Evolutionary conservation across 2,329 filamentous ascomycete genomes (phyloP).

Genomic region (Aspergillus ibericus): DNA sequence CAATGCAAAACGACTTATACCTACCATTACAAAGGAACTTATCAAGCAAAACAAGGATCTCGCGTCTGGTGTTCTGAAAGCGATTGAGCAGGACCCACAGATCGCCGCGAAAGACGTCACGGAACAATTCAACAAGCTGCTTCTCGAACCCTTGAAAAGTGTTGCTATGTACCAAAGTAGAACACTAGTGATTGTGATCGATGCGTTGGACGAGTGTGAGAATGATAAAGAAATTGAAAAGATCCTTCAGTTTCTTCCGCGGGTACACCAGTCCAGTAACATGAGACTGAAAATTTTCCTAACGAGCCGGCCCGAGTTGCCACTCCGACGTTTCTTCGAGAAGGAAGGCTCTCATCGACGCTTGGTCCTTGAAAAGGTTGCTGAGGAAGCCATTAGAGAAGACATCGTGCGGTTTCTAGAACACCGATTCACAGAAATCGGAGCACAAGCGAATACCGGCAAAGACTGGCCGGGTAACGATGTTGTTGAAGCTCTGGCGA

Average conservation of each 20-base stretch:
- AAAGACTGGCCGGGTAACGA: slow-evolving; percentile 14
- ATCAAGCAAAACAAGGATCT: slow-evolving; percentile 31
- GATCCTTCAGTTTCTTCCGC: slow-evolving; percentile 25
- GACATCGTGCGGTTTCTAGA: slow-evolving; percentile 26
- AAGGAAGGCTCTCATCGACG: slow-evolving; percentile 20
- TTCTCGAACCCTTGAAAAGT: slow-evolving; percentile 24
- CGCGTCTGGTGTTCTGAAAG: slow-evolving; percentile 17
- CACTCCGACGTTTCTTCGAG: slow-evolving; percentile 15
- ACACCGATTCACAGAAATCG: slow-evolving; percentile 17
- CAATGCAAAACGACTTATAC: slow-evolving; percentile 39
- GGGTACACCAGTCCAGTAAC: slow-evolving; percentile 10
- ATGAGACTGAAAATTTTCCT: slow-evolving; percentile 26
- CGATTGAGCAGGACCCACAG: slow-evolving; percentile 25
- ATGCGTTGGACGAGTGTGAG: slow-evolving; percentile 32
- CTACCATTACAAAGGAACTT: slow-evolving; percentile 38
- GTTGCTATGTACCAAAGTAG: slow-evolving; percentile 5
- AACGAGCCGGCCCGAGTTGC: slow-evolving; percentile 32
- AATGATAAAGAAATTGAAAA: slow-evolving; percentile 18
- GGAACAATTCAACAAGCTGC: slow-evolving; percentile 31
- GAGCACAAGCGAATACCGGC: slow-evolving; percentile 9
- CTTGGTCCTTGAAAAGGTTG: slow-evolving; percentile 27
- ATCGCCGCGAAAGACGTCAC: slow-evolving; percentile 26
- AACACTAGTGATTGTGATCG: slow-evolving; percentile 25
- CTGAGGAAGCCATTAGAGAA: slow-evolving; percentile 19
- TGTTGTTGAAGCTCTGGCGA: slow-evolving; percentile 6